Percentiles rank a stretch among this genome's conserved stretches.
These are phyloP conservation scores for Ogataea hybrid DNA, from an alignment of 1,139 yeast species.

Conservation along the genomic window DNA sequence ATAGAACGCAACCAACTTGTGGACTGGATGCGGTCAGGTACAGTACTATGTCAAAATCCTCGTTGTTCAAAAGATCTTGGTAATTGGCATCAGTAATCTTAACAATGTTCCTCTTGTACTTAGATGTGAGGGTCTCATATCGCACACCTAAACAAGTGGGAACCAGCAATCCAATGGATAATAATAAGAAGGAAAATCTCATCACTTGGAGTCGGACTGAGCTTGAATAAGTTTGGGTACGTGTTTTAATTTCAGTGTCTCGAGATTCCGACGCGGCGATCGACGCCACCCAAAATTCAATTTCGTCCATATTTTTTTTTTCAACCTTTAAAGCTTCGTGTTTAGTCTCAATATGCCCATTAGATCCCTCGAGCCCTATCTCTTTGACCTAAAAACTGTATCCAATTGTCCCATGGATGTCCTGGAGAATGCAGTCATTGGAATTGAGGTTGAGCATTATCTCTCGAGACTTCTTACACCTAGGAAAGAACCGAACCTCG, in stretches of 20 bases:
- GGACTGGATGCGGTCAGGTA: constrained; percentile 73
- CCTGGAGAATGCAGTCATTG: constrained; percentile 67
- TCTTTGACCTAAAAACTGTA: constrained; percentile 67
- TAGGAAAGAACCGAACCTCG: constrained; percentile 68
- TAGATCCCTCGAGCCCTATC: constrained; percentile 67
- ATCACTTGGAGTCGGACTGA: constrained; percentile 3
- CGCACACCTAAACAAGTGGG: constrained; percentile 20
- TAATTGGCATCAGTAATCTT: constrained; percentile 62
- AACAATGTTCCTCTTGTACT: constrained; percentile 17
- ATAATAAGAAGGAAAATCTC: constrained; percentile 5
- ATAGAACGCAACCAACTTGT: constrained; percentile 73
- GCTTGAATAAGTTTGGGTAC: background rate
- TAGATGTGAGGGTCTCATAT: constrained; percentile 20
- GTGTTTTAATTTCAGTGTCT: background rate
- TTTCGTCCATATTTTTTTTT: background rate
- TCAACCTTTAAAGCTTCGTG: background rate
- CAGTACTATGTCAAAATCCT: constrained; percentile 62
- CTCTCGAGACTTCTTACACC: constrained; percentile 58
- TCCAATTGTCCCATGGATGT: constrained; percentile 59
- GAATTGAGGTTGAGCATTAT: constrained; percentile 85
- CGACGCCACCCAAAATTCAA: background rate
- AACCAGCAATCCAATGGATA: constrained; percentile 8
- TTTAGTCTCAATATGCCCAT: constrained; percentile 33
- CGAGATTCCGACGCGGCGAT: constrained; percentile 4
- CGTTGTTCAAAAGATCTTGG: constrained; percentile 57